Conservation (phyloP, 805 yeast species). For the Sporopachydermia lactativora region DNA sequence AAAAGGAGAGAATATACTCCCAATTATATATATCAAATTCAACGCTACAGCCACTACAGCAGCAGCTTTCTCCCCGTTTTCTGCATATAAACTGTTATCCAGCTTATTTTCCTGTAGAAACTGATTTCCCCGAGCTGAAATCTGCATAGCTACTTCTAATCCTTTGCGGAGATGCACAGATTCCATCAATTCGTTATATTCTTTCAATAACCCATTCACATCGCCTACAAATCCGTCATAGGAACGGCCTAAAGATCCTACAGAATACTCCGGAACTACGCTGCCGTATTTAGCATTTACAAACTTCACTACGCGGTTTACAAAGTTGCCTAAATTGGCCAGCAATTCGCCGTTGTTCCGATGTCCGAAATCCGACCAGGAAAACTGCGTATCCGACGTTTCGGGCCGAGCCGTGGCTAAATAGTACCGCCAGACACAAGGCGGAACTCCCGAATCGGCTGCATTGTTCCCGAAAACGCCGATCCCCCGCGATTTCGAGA, state of each 20-base stretch:
- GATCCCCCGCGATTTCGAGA: constrained; percentile 92
- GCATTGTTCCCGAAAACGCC: constrained; percentile 99
- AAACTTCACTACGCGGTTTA: constrained; percentile 85
- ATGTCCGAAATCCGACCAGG: constrained; percentile 93
- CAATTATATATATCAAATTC: constrained; percentile 75
- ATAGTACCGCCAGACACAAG: constrained; percentile 97
- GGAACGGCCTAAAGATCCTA: constrained; percentile 27
- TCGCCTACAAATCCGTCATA: constrained; percentile 38
- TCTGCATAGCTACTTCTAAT: constrained; percentile 79
- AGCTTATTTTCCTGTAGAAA: constrained; percentile 93
- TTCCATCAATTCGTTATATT: constrained; percentile 64
- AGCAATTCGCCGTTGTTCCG: constrained; percentile 87
- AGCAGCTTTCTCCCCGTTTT: constrained; percentile 68
- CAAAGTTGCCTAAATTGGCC: constrained; percentile 95
- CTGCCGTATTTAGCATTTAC: constrained; percentile 85
- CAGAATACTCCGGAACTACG: constrained; percentile 59
- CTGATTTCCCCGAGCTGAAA: constrained; percentile 86
- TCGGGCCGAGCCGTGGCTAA: constrained; percentile 90
- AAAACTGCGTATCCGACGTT: constrained; percentile 88
- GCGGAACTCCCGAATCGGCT: constrained; percentile 76
- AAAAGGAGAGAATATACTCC: constrained; percentile 72
- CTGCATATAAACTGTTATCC: constrained; percentile 71
- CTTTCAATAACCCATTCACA: constrained; percentile 42
- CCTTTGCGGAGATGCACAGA: constrained; percentile 74
- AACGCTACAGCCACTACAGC: constrained; percentile 88